These are phyloP conservation scores for Plasmodium relictum DNA, from an alignment of 169 alveolate genomes.

Conservation along the genomic window DNA sequence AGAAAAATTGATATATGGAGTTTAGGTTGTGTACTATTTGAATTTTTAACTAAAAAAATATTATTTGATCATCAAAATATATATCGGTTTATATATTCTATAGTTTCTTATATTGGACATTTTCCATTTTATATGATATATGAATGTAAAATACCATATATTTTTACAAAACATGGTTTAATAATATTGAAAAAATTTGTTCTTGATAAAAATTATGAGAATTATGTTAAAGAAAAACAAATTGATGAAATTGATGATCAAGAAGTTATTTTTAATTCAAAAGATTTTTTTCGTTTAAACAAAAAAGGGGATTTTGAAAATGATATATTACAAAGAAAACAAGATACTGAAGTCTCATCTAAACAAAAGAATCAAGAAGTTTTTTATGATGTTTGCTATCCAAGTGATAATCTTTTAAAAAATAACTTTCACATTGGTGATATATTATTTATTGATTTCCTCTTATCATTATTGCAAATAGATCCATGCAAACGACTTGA, in stretches of 20 bases:
- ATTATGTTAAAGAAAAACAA: constrained; percentile 37
- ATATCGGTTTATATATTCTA: constrained; percentile 88
- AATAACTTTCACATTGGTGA: constrained; percentile 59
- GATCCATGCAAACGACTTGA: constrained; percentile 91
- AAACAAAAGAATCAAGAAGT: constrained; percentile 19
- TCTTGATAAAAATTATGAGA: constrained; percentile 18
- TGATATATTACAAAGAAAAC: constrained; percentile 32
- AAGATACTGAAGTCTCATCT: not conserved
- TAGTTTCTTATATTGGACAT: constrained; percentile 86
- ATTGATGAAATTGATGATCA: constrained; percentile 69
- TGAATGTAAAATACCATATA: constrained; percentile 68
- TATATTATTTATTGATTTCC: constrained; percentile 59
- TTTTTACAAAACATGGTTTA: constrained; percentile 77
- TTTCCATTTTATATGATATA: constrained; percentile 86
- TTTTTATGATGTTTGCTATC: constrained; percentile 74
- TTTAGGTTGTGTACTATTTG: constrained; percentile 98
- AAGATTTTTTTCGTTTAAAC: constrained; percentile 72
- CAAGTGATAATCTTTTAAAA: constrained; percentile 59
- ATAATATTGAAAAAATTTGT: constrained; percentile 39
- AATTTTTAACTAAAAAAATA: constrained; percentile 92
- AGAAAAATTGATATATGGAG: constrained; percentile 98
- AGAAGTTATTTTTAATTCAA: constrained; percentile 56
- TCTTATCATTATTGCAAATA: constrained; percentile 82
- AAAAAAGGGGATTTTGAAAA: constrained; percentile 14
- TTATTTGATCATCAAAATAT: constrained; percentile 90